Evolutionary conservation across 306 rosid genomes (phyloP).

Genomic region (Gleditsia sinensis): DNA sequence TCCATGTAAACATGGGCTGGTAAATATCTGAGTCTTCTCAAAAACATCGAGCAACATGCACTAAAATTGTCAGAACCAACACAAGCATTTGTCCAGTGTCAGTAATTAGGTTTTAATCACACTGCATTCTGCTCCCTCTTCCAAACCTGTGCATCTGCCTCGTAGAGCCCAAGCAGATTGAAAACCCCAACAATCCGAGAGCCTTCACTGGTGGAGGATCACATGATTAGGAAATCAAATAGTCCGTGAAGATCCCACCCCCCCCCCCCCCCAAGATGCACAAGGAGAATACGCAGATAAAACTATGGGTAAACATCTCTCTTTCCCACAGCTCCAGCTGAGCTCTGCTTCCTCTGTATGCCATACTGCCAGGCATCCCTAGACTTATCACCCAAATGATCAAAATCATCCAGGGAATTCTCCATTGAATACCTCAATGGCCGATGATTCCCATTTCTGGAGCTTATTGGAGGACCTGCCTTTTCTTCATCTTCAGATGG

Average conservation of each 20-base stretch:
- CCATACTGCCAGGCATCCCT: conserved; percentile 85
- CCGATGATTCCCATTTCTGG: conserved; percentile 77
- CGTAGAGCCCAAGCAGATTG: conserved; percentile 23
- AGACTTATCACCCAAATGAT: conserved; percentile 62
- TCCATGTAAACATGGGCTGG: not conserved
- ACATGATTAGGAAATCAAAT: conserved; percentile 19
- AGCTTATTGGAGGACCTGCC: conserved; percentile 40
- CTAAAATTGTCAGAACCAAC: not conserved
- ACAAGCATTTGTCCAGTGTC: not conserved
- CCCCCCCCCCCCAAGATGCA: conserved; percentile 33
- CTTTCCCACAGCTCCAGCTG: conserved; percentile 67
- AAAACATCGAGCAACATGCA: not conserved
- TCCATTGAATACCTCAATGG: conserved; percentile 54
- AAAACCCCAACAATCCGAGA: conserved; percentile 27
- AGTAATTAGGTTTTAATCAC: not conserved
- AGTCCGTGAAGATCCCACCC: conserved; percentile 36
- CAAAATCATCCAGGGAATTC: conserved; percentile 69
- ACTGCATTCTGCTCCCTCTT: conserved; percentile 25
- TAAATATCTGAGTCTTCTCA: not conserved
- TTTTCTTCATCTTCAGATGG: conserved; percentile 87
- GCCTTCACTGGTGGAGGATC: conserved; percentile 37
- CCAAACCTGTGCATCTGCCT: conserved; percentile 29
- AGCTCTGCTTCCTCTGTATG: conserved; percentile 68
- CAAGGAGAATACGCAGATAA: conserved; percentile 39
- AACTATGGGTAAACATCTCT: conserved; percentile 58